Conservation (phyloP, 202 grass and related monocot species). For the Hordeum pubiflorum region DNA sequence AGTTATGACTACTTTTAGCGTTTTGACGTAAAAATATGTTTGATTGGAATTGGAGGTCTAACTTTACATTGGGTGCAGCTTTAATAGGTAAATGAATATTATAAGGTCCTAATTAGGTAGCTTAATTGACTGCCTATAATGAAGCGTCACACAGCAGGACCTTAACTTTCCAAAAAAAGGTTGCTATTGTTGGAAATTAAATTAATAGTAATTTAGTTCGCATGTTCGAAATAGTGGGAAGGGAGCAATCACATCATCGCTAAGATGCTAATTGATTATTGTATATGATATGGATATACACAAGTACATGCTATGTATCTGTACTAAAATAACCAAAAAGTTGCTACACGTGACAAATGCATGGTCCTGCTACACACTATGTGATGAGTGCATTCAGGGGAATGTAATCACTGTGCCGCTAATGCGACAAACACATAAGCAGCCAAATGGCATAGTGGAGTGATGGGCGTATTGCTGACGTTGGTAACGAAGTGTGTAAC, state of each 20-base stretch:
- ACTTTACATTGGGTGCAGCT: neutral
- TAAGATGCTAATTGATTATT: neutral
- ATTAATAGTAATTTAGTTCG: neutral
- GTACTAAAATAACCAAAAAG: neutral
- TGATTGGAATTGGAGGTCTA: neutral
- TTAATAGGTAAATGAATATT: neutral
- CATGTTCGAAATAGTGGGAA: neutral
- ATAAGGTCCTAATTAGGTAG: neutral
- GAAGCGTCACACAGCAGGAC: neutral
- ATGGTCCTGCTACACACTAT: neutral
- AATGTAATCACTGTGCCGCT: neutral
- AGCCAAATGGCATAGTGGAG: neutral
- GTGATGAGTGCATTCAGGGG: neutral
- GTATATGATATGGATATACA: neutral
- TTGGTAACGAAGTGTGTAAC: neutral
- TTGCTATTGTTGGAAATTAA: neutral
- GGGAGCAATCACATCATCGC: neutral
- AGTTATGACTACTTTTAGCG: neutral
- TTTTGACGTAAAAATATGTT: neutral
- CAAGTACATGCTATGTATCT: conserved; percentile 5
- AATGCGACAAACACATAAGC: conserved; percentile 15
- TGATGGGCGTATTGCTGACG: neutral
- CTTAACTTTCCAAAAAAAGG: neutral
- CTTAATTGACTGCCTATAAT: neutral
- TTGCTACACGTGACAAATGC: neutral